Evolutionary conservation across 2,329 filamentous ascomycete genomes (phyloP).

Genomic region (Botrytis deweyae): DNA sequence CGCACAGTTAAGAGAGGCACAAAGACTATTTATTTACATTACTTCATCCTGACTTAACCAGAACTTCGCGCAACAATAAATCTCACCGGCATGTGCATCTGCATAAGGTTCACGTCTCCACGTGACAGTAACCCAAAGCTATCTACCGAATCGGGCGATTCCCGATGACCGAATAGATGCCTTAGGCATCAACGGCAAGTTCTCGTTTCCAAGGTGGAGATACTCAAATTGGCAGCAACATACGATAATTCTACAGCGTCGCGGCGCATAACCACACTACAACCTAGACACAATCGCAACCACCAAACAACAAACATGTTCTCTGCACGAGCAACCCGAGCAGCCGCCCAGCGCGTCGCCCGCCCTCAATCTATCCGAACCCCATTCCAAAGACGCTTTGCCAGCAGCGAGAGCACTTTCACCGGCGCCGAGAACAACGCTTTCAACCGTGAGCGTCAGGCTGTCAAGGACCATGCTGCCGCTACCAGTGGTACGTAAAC

Average conservation of each 20-base stretch:
- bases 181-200: background rate
- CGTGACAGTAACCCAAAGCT: background rate
- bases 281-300: slow-evolving; percentile 16
- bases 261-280: slow-evolving; percentile 14
- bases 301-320: slow-evolving; percentile 52
- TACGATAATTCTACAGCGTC: slow-evolving; percentile 19
- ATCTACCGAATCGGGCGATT: background rate
- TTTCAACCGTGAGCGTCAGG: slow-evolving; percentile 89
- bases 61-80: background rate
- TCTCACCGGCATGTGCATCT: background rate
- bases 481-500: slow-evolving; percentile 72
- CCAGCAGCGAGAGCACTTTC: slow-evolving; percentile 60
- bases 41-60: background rate
- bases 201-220: slow-evolving; percentile 11
- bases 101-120: background rate
- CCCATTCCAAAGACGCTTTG: slow-evolving; percentile 67
- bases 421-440: slow-evolving; percentile 72
- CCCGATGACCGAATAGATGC: background rate
- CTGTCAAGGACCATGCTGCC: slow-evolving; percentile 86
- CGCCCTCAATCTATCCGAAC: slow-evolving; percentile 55
- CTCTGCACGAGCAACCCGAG: slow-evolving; percentile 60
- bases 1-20: background rate
- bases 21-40: background rate
- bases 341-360: slow-evolving; percentile 58
- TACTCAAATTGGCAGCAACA: slow-evolving; percentile 12